These are phyloP conservation scores for Penicillium sclerotiorum DNA, from an alignment of 2,329 filamentous ascomycete genomes.

Conservation along the genomic window DNA sequence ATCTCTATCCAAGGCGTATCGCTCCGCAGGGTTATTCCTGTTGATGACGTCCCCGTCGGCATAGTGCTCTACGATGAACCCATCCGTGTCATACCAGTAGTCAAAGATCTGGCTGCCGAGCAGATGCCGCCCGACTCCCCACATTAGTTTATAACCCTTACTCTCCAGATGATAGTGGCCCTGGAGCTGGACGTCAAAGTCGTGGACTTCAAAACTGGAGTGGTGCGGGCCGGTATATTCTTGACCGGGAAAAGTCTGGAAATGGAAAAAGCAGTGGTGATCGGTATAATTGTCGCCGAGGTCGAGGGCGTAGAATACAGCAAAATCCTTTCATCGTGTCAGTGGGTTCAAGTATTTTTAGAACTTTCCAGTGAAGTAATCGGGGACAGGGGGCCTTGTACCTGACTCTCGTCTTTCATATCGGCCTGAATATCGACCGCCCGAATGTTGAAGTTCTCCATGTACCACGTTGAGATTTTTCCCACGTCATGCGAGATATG, in stretches of 20 bases:
- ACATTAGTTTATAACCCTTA: constrained; percentile 7
- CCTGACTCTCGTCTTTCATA: too few species aligned
- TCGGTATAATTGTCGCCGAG: constrained; percentile 6
- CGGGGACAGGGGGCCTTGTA: too few species aligned
- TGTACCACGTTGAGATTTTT: too few species aligned
- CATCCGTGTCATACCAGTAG: constrained; percentile 11
- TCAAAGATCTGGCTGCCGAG: constrained; percentile 17
- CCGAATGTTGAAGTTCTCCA: too few species aligned
- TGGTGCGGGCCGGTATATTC: constrained; percentile 8
- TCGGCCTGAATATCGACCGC: too few species aligned
- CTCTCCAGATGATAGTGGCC: constrained; percentile 8
- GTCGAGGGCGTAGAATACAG: too few species aligned
- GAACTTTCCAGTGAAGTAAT: too few species aligned
- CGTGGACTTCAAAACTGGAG: constrained; percentile 7
- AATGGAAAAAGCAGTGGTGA: constrained; percentile 11
- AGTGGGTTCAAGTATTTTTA: too few species aligned
- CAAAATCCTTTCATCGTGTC: too few species aligned
- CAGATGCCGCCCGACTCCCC: constrained; percentile 15
- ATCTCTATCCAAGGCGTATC: too few species aligned
- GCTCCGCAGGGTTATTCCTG: not conserved
- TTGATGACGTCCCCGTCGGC: constrained; percentile 14
- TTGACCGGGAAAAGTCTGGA: not conserved
- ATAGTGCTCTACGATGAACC: constrained; percentile 14
- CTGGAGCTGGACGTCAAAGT: constrained; percentile 11
- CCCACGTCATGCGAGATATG: too few species aligned